Conservation (phyloP, 2,329 filamentous ascomycete species). For the Immersiporthe knoxdaviesiana region DNA sequence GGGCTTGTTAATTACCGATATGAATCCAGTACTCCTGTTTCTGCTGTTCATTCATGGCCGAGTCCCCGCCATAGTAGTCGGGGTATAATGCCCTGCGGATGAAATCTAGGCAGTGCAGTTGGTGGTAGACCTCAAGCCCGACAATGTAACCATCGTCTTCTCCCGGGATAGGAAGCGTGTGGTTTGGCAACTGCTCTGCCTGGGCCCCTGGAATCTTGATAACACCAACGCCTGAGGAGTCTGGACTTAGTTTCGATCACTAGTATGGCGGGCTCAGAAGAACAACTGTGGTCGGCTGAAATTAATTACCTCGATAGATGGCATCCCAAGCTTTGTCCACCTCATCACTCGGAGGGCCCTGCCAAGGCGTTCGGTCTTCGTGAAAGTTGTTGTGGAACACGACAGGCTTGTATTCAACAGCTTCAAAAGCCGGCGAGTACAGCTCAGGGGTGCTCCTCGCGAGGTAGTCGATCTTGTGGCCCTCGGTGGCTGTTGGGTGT, state of each 20-base stretch:
- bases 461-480: not conserved
- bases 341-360: conserved; percentile 24
- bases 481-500: not conserved
- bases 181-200: not conserved
- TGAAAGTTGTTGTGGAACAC: conserved; percentile 27
- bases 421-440: conserved; percentile 14
- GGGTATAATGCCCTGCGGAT: not conserved
- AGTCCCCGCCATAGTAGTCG: not conserved
- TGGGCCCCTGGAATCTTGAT: not conserved
- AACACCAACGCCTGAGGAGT: not conserved
- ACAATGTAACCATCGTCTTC: not conserved
- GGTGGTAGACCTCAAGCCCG: not conserved
- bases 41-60: not conserved
- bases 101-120: not conserved
- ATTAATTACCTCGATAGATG: conserved; percentile 20
- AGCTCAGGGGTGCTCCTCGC: conserved; percentile 6
- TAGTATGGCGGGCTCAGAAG: not conserved
- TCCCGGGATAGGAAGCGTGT: not conserved
- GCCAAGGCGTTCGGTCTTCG: conserved; percentile 15
- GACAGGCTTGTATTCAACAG: conserved; percentile 19
- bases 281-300: no score
- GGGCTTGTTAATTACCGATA: not conserved
- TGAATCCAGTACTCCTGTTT: not conserved
- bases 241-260: not conserved
- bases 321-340: conserved; percentile 22